Conservation (phyloP, 257 asterid species). For the Solanum neorickii region DNA sequence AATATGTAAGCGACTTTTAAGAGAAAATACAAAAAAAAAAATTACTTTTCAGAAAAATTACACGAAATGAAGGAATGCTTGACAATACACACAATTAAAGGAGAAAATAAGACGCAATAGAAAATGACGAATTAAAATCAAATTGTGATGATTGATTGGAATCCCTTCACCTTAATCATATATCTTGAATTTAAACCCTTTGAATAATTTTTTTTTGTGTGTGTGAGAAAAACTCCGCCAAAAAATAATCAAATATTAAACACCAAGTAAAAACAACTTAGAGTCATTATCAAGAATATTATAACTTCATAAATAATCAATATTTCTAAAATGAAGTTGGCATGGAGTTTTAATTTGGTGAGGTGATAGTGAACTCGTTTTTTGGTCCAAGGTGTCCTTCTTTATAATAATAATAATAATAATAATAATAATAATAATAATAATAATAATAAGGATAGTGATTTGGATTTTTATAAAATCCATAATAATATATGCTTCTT, state of each 20-base stretch:
- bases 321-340: neutral
- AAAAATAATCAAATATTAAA: neutral
- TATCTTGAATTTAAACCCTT: neutral
- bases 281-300: neutral
- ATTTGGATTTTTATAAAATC: neutral
- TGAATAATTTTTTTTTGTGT: rapidly evolving
- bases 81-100: no score
- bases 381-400: neutral
- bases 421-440: no score
- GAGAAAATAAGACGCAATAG: no score
- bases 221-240: rapidly evolving
- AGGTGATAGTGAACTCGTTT: neutral
- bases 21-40: no score
- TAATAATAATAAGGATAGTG: neutral
- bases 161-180: neutral
- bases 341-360: neutral
- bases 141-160: no score
- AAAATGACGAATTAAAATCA: no score
- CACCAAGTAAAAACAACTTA: rapidly evolving
- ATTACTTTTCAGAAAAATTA: neutral
- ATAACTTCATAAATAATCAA: neutral
- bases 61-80: neutral
- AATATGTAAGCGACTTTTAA: no score
- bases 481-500: neutral
- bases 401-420: neutral